Evolutionary conservation across 2,329 filamentous ascomycete genomes (phyloP).

Genomic region (Ilyonectria sp.): DNA sequence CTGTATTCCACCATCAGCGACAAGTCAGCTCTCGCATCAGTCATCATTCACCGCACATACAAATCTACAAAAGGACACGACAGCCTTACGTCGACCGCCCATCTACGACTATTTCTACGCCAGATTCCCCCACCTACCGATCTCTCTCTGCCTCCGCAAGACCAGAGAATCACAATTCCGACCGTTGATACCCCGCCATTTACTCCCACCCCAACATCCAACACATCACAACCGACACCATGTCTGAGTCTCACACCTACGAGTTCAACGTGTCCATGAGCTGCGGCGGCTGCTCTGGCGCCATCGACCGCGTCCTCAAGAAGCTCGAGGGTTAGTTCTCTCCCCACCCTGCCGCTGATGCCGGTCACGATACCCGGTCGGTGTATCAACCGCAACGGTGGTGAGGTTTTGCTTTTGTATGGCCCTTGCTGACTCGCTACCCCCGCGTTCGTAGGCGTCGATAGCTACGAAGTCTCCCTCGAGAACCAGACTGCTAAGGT

Average conservation of each 20-base stretch:
- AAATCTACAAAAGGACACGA: conserved; percentile 26
- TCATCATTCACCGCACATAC: conserved; percentile 12
- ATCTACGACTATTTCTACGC: not conserved
- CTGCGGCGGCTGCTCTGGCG: conserved; percentile 96
- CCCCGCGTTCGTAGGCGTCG: conserved; percentile 75
- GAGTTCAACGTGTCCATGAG: conserved; percentile 95
- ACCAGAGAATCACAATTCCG: conserved; percentile 7
- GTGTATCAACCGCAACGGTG: not conserved
- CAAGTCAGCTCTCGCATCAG: conserved; percentile 33
- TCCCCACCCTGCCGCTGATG: not conserved
- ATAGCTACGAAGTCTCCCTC: conserved; percentile 89
- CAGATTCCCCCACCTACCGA: conserved; percentile 8
- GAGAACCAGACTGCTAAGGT: conserved; percentile 88
- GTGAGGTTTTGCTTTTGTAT: not conserved
- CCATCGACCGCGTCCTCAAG: conserved; percentile 91
- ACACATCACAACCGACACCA: conserved; percentile 56
- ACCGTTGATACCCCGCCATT: conserved; percentile 40
- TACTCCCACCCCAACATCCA: conserved; percentile 17
- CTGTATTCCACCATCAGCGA: conserved; percentile 23
- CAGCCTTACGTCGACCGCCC: conserved; percentile 3
- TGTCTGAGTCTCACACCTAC: conserved; percentile 89
- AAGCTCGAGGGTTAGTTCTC: conserved; percentile 83
- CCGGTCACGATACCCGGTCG: not conserved
- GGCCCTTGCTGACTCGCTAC: conserved; percentile 3
- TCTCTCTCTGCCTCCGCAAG: conserved; percentile 13